Evolutionary conservation across 305 asterid genomes (phyloP), one percentile per base, ranked within the genome.

Genomic region (Coffea humblotiana): DNA sequence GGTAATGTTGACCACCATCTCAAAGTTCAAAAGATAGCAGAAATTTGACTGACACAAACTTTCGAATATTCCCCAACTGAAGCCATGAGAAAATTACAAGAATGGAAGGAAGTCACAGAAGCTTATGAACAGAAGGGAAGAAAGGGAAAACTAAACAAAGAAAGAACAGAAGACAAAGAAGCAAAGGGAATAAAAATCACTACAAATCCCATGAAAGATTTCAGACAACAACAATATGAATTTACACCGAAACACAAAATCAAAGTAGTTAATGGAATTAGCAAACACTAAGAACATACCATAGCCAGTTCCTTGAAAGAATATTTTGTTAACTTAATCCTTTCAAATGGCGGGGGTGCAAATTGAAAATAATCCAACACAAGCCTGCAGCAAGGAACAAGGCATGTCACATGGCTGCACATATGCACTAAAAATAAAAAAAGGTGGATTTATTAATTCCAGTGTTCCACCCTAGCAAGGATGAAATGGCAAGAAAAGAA

Each of bases 281-380:
- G 32, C 6, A 48, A 67, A 68, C 23, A 54, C n/a, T 75, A 25
- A 66, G 12, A 77, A 60, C 78, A 72, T 92, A 95, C 99, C 93
- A 64, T 71, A 61, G 83, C 32, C 54, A 88, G 80, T 71, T 86
- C 88, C 80, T 80, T 78, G 40, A 78, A 71, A 83, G 85, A 87
- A 72, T 88, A 79, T 81, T 77, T 75, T 70, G 79, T 84, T 80
- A 68, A 87, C 83, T 70, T 87, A 35, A 94, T 85, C 88, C 96
- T 90, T 85, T 92, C 86, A 66, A 94, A 94, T 32, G 98, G 98
- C 82, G 98, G 91, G 83, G 98, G 98, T 71, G 98, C 95, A 88
- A 76, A 85, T 71, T 85, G 79, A 79, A 94, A 93, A 87, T 96
- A 96, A 83, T 83, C 83, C 74, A 89, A 83, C 74, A 92, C 82